Evolutionary conservation across 352 stramenopile genomes (phyloP), one percentile per base, ranked within the genome.

Genomic region (Chrysophaeum taylorii): DNA sequence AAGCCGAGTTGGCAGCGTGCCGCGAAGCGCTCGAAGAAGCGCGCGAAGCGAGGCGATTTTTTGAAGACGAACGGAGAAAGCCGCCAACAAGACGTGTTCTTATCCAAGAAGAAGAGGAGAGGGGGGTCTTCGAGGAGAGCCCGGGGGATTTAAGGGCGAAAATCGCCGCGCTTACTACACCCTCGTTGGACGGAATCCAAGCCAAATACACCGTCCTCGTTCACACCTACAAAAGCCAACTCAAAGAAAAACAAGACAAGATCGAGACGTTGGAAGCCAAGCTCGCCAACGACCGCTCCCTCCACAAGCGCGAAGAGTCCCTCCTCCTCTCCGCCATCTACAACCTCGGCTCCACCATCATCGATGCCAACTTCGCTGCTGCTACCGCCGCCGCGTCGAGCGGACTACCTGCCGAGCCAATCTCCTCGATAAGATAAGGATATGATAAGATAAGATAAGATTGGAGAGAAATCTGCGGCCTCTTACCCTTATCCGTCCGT

Each of bases 151-250:
- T 63, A 7, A 25, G 52, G 7, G 18, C 27, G 2, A 63, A 63
- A 15, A 31, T 63, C 52, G 52, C 52, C 9, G 27, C 27, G 15
- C 52, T 63, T 15, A 31, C 48, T 92, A 92, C 81, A 92, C 87
- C 5, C 90, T 90, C 87, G 35, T 81, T 92, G 42, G 84, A 92
- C 74, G 85, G 85, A n/a, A 85, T 92, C 45, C 87, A 92, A 76
- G 91, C 84, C 68, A 92, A 92, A 78, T 92, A 92, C 76, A 91
- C 91, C 84, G 85, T 92, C 35, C 84, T 85, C 14, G 85, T 92
- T 54, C 91, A 85, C 68, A 89, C 85, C 2, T 85, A 92, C 69
- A 84, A 85, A 69, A 92, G 92, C 77, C 87, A 92, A 76, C 74
- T 92, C 70, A 85, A 85, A 69, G 87, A 92, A 71, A 90, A 89